Conservation (phyloP, 1,139 yeast species). For the Petasospora fabianii region DNA sequence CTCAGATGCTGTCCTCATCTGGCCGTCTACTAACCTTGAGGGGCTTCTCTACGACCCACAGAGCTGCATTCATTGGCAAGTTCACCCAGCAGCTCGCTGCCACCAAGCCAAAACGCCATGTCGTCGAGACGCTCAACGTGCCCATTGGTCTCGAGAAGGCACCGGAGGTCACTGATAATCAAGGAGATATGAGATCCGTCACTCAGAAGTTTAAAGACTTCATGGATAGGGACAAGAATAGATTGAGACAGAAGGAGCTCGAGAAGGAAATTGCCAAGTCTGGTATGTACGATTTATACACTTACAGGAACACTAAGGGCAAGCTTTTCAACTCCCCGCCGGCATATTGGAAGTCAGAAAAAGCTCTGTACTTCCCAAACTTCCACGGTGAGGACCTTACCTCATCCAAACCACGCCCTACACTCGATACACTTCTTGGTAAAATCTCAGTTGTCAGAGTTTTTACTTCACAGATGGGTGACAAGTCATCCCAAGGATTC, state of each 20-base stretch:
- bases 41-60: too few species aligned
- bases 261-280: slow-evolving; percentile 81
- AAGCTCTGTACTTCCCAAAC: slow-evolving; percentile 83
- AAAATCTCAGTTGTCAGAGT: slow-evolving; percentile 64
- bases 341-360: slow-evolving; percentile 70
- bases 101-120: slow-evolving; percentile 34
- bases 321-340: slow-evolving; percentile 80
- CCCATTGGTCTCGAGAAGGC: slow-evolving; percentile 43
- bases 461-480: slow-evolving; percentile 71
- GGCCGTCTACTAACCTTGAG: too few species aligned
- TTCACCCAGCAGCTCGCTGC: slow-evolving; percentile 35
- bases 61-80: slow-evolving; percentile 31
- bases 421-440: slow-evolving; percentile 34
- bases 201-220: slow-evolving; percentile 41
- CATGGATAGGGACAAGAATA: slow-evolving; percentile 46
- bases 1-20: too few species aligned
- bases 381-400: slow-evolving; percentile 56
- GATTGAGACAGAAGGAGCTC: slow-evolving; percentile 53
- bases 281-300: slow-evolving; percentile 81
- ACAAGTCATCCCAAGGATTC: slow-evolving; percentile 59
- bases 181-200: slow-evolving; percentile 35
- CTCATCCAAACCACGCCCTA: slow-evolving; percentile 32
- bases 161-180: slow-evolving; percentile 37
- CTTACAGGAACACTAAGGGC: slow-evolving; percentile 77
- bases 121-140: slow-evolving; percentile 34